Evolutionary conservation across 768 basidiomycete species (phyloP), one percentile per base, ranked within the genome.

Genomic region (Astraeus odoratus): DNA sequence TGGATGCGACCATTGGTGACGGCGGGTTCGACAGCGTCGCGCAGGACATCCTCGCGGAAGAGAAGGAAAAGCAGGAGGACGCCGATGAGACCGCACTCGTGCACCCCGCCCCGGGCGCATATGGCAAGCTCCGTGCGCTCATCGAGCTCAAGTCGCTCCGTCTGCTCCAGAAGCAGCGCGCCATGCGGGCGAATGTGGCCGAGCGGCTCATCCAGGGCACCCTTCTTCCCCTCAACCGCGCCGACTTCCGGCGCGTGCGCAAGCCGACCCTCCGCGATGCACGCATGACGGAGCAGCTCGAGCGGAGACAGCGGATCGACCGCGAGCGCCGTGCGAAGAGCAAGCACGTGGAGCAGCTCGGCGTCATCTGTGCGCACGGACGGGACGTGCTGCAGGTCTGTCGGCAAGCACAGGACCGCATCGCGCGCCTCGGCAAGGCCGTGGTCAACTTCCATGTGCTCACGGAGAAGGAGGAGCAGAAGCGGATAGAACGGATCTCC

Each of bases 401-500:
- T 57, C 71, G 80, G 46, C 74, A 80, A 33, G 77, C 84, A 13
- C 72, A 87, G 22, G 70, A 76, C 20, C 83, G 86, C 46, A 68
- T 74, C 50, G 39, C 50, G 2, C 68, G 73, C 42, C 73, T 99
- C 18, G 86, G 90, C 40, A 80, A 81, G 50, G 76, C 86, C 1
- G 85, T 99, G 6, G 67, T 86, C 52, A 78, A 70, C 46, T 90
- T 94, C 74, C 96, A 99, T 62, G 72, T 71, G 13, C 80, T 83
- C 51, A 92, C 93, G 1, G 96, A 99, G 71, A 94, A 91, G 72
- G 95, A 98, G 66, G 96, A 99, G 64, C 90, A 94, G 77, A 92
- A 93, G 64, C 80, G 95, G 22, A 87, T 99, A 53, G 96, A 98
- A 68, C 75, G 92, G 45, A 81, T 99, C 36, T 83, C 87, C 37